Percentiles rank a stretch among this genome's conserved stretches.
Conservation (phyloP, 129 eudicot genomes). For the Oenanthe sinensis region DNA sequence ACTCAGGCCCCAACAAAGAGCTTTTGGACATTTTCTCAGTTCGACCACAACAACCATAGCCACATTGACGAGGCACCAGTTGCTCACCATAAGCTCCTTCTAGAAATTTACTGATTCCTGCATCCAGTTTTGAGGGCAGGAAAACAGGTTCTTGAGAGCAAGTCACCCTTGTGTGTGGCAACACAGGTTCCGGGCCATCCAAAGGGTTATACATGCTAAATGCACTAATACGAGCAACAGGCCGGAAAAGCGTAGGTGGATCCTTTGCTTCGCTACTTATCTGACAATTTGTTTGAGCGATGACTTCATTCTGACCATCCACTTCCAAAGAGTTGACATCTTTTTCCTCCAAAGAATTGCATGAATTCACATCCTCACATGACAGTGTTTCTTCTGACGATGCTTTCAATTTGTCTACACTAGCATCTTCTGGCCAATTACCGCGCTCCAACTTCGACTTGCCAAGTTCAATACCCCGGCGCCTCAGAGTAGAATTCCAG, state of each 20-base stretch:
- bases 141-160: slow-evolving; percentile 8
- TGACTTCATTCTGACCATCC: slow-evolving; percentile 18
- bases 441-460: slow-evolving; percentile 27
- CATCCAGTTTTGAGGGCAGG: slow-evolving; percentile 25
- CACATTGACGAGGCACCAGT: slow-evolving; percentile 48
- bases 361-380: slow-evolving; percentile 37
- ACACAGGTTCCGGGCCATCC: slow-evolving; percentile 18
- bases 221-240: slow-evolving; percentile 53
- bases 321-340: slow-evolving; percentile 24
- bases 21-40: not conserved
- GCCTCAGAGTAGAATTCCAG: slow-evolving; percentile 46
- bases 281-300: slow-evolving; percentile 16
- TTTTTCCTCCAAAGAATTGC: slow-evolving; percentile 27
- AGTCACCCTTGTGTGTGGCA: slow-evolving; percentile 10
- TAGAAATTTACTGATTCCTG: slow-evolving; percentile 38
- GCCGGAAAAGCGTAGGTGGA: slow-evolving; percentile 42
- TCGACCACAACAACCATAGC: slow-evolving; percentile 46
- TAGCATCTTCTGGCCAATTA: slow-evolving; percentile 26
- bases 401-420: slow-evolving; percentile 41
- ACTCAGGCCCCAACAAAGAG: slow-evolving; percentile 55
- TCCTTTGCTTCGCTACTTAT: slow-evolving; percentile 15
- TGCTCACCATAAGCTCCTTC: slow-evolving; percentile 45
- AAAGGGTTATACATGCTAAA: slow-evolving; percentile 31
- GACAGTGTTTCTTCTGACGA: slow-evolving; percentile 63
- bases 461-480: slow-evolving; percentile 30